Evolutionary conservation across 192 early-diverging fungal species (phyloP), one percentile per base, ranked within the genome.

Genomic region (Phlyctochytrium arcticum): DNA sequence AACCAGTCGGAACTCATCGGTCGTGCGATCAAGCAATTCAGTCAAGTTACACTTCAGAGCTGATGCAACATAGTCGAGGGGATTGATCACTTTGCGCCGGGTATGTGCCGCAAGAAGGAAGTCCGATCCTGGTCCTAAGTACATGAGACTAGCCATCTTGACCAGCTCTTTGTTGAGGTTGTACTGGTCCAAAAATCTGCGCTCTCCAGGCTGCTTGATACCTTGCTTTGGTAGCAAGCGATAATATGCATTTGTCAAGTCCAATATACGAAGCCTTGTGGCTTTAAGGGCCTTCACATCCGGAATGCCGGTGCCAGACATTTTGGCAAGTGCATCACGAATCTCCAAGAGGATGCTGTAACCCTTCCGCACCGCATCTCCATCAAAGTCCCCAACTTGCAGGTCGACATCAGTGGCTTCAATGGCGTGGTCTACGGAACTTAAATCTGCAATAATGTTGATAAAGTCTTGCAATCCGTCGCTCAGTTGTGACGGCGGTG

Each of bases 1-100:
- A 12, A 88, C 75, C 5, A 88, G 33, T 29, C 80, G 54, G 57
- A 75, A 84, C 46, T 85, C 76, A n/a, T 81, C 65, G 12, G 23
- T 12, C 9, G 19, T 34, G 31, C 48, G 46, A 31, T 64, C 50
- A 9, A 12, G 7, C 5, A 76, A 35, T 7, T 47, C 48, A 8
- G 9, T 50, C 26, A 76, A 55, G 3, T 36, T 0, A 32, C 50
- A 57, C 15, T 47, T 9, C 8, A 76, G 33, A 12, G 61, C 49
- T 6, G 36, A 6, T 44, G 39, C 59, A 5, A 72, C 32, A 67
- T 72, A 72, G 55, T 76, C 75, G 30, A 65, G 5, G 12, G 73
- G 73, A 48, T 75, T 54, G 4, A 67, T 30, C 21, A 7, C 27
- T 9, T 37, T 27, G 1, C 66, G 60, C 31, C 61, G 65, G 15